These are phyloP conservation scores for Lyophyllum semitale DNA, from an alignment of 768 basidiomycete species.

Conservation along the genomic window DNA sequence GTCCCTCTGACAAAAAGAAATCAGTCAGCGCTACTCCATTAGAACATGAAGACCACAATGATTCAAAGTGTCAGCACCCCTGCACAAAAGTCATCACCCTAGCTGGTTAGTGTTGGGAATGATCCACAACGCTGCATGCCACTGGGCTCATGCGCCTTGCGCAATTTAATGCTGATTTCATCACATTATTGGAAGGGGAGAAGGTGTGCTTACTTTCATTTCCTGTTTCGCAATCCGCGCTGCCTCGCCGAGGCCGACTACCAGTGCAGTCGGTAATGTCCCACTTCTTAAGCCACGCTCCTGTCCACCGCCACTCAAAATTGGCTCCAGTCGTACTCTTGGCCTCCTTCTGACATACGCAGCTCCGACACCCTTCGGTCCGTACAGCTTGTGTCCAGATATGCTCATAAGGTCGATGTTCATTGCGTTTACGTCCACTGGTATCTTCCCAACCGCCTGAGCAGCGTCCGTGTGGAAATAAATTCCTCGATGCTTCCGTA, in stretches of 20 bases:
- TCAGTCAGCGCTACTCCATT: conserved; percentile 9
- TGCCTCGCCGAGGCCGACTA: conserved; percentile 93
- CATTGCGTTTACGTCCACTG: conserved; percentile 91
- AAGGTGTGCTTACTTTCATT: conserved; percentile 76
- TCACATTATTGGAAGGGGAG: conserved; percentile 31
- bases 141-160: conserved; percentile 43
- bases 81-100: conserved; percentile 76
- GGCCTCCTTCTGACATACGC: conserved; percentile 93
- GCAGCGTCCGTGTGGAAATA: conserved; percentile 98
- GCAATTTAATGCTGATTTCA: conserved; percentile 42
- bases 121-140: conserved; percentile 28
- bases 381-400: conserved; percentile 97
- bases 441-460: conserved; percentile 91
- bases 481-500: conserved; percentile 85
- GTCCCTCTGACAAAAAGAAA: conserved; percentile 62
- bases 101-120: conserved; percentile 40
- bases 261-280: conserved; percentile 86
- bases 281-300: conserved; percentile 94
- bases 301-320: conserved; percentile 95
- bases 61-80: conserved; percentile 78
- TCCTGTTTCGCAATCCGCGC: conserved; percentile 89
- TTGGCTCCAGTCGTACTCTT: conserved; percentile 91
- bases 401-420: conserved; percentile 96
- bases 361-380: conserved; percentile 95
- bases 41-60: conserved; percentile 1